Percentiles rank a stretch among this genome's conserved stretches.
phyloP scores from a whole-genome alignment of 108 stramenopile species.

The Chaetoceros tenuissimus region DNA sequence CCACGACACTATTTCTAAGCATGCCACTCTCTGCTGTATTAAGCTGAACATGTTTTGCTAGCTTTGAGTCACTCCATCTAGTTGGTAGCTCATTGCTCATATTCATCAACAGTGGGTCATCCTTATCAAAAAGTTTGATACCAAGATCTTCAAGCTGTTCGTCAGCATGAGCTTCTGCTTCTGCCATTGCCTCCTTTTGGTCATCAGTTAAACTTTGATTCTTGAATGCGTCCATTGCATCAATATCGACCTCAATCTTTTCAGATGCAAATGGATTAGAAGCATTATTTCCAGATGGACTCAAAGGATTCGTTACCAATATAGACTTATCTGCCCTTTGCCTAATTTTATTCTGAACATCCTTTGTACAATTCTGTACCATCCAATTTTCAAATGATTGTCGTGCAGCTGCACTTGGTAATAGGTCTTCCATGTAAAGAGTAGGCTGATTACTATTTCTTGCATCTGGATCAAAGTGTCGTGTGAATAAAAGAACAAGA shows the following conservation, averaged over 20 bases:
- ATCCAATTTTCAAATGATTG: slow-evolving; percentile 72
- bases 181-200: not conserved
- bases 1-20: not conserved
- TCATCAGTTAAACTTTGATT: slow-evolving; percentile 7
- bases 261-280: not conserved
- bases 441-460: slow-evolving; percentile 47
- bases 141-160: not conserved
- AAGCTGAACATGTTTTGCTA: not conserved
- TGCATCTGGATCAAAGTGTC: slow-evolving; percentile 60
- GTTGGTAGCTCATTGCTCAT: not conserved
- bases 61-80: not conserved
- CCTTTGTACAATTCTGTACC: slow-evolving; percentile 28
- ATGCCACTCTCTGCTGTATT: not conserved
- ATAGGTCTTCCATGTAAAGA: slow-evolving; percentile 31
- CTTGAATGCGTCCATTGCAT: slow-evolving; percentile 29
- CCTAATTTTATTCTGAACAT: slow-evolving; percentile 43
- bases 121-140: not conserved
- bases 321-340: slow-evolving; percentile 20
- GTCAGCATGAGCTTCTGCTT: not conserved
- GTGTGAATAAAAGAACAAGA: slow-evolving; percentile 52
- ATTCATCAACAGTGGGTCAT: not conserved
- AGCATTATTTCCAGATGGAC: not conserved
- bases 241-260: slow-evolving; percentile 20
- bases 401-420: slow-evolving; percentile 30
- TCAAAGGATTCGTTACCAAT: not conserved